Conservation (phyloP, 768 basidiomycete species). For the Nidularia sp. region DNA sequence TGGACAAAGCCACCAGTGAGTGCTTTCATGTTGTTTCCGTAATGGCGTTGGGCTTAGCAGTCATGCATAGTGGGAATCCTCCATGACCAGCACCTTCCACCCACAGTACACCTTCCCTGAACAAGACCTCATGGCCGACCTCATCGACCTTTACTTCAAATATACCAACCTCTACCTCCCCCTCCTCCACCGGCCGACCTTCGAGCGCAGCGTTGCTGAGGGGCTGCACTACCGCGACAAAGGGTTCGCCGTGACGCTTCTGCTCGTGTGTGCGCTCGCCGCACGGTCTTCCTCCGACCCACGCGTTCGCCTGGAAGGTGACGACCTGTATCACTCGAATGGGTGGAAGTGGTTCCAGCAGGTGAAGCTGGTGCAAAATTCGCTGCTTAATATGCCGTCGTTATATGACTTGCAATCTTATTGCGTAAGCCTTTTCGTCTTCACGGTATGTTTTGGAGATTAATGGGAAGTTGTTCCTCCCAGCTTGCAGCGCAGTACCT, state of each 20-base stretch:
- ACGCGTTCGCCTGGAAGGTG: slow-evolving; percentile 35
- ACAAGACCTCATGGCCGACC: slow-evolving; percentile 31
- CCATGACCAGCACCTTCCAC: not conserved
- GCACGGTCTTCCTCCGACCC: slow-evolving; percentile 50
- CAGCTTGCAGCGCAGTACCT: slow-evolving; percentile 42
- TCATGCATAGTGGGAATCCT: not conserved
- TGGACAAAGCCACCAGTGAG: not conserved
- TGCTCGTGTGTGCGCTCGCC: slow-evolving; percentile 64
- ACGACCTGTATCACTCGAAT: slow-evolving; percentile 26
- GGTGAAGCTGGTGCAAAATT: slow-evolving; percentile 52
- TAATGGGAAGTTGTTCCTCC: not conserved
- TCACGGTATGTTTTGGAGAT: not conserved
- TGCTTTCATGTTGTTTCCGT: not conserved
- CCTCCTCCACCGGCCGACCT: slow-evolving; percentile 63
- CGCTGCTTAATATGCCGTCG: slow-evolving; percentile 50
- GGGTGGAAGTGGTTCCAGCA: slow-evolving; percentile 58
- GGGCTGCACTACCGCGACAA: slow-evolving; percentile 41
- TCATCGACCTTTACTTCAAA: slow-evolving; percentile 60
- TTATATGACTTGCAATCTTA: slow-evolving; percentile 70
- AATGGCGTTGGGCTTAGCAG: no score
- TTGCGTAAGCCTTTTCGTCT: slow-evolving; percentile 23
- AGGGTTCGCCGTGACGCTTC: slow-evolving; percentile 47
- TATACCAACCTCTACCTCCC: slow-evolving; percentile 46
- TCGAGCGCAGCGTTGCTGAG: slow-evolving; percentile 41
- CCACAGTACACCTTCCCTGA: slow-evolving; percentile 36